Percentiles rank a stretch among this genome's conserved stretches.
Conservation (phyloP, 495 filamentous ascomycete genomes). For the Annulohypoxylon nitens region DNA sequence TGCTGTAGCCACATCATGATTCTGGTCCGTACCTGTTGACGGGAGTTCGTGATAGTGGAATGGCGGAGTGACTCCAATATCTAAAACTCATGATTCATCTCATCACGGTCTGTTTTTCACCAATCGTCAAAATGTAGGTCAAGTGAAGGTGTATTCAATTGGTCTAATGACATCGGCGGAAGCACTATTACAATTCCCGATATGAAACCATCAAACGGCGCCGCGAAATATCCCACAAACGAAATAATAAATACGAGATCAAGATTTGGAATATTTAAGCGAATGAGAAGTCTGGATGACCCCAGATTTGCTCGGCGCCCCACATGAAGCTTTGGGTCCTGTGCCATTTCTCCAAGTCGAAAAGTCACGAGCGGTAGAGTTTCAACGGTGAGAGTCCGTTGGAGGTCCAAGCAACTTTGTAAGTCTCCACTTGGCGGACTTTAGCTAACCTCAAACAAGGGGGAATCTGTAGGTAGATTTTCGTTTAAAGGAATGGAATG, state of each 20-base stretch:
- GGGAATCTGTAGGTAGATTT: constrained; percentile 8
- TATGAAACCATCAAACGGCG: no score
- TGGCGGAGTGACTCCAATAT: no score
- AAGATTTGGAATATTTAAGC: constrained; percentile 28
- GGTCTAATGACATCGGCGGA: no score
- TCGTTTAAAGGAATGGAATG: neutral
- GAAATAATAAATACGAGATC: constrained; percentile 19
- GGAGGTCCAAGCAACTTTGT: constrained; percentile 23
- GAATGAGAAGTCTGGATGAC: constrained; percentile 17
- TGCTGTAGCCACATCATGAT: no score
- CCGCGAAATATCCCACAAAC: no score
- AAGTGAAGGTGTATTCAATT: no score
- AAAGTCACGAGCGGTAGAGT: constrained; percentile 8
- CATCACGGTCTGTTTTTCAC: no score
- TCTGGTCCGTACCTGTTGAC: no score
- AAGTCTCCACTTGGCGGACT: constrained; percentile 8
- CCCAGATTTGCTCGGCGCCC: constrained; percentile 19
- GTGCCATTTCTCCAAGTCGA: constrained; percentile 17
- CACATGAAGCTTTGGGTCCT: constrained; percentile 6
- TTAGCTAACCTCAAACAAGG: neutral
- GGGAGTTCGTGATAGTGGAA: no score
- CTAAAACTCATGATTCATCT: no score
- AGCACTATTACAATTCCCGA: constrained; percentile 10
- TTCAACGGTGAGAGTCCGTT: constrained; percentile 17
- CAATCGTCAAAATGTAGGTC: no score